Evolutionary conservation across 1,284 basidiomycete species (phyloP), one percentile per base, ranked within the genome.

Genomic region (Somion occarium): DNA sequence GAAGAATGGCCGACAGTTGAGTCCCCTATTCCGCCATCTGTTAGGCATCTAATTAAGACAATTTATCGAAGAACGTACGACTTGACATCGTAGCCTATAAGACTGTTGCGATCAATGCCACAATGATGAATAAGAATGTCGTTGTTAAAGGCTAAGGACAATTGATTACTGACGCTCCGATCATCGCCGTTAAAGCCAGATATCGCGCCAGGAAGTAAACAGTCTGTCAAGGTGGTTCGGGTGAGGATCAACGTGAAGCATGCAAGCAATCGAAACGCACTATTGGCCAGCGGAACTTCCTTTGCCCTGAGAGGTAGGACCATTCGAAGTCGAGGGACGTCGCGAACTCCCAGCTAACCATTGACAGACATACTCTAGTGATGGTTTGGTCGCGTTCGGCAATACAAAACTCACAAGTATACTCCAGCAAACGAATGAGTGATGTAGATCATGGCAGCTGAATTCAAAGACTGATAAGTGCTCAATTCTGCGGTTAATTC

Each of bases 151-250:
- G 4, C 24, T 11, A 24, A 45, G 18, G 44, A 9, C 48, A 5
- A 25, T 11, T n/a, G 25, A 15, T 27, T 46, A 48, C 46, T 48
- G 3, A 39, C 27, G 37, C 4, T 9, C 46, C 46, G 19, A 48
- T 24, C 15, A 48, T 39, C 11, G 46, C 34, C 13, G 18, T 22
- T 34, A 48, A 24, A 11, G 37, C n/a, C 5, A 38, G 5, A 22
- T 48, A 48, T 39, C 46, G 46, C 3, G 19, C 46, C 20, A 37
- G 27, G 22, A 48, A 48, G 22, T 48, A 48, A 20, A n/a, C 9
- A 7, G 38, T 23, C 46, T 48, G 11, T 5, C 12, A 18, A 46
- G 13, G 18, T 23, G 27, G 19, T 9, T 26, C 37, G 20, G 9
- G 39, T 13, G 38, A 12, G 5, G 19, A 44, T 2, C 13, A 39